Percentiles rank a stretch among this genome's conserved stretches.
Conservation (phyloP, 768 basidiomycete species). For the Suillus hirtellus region DNA sequence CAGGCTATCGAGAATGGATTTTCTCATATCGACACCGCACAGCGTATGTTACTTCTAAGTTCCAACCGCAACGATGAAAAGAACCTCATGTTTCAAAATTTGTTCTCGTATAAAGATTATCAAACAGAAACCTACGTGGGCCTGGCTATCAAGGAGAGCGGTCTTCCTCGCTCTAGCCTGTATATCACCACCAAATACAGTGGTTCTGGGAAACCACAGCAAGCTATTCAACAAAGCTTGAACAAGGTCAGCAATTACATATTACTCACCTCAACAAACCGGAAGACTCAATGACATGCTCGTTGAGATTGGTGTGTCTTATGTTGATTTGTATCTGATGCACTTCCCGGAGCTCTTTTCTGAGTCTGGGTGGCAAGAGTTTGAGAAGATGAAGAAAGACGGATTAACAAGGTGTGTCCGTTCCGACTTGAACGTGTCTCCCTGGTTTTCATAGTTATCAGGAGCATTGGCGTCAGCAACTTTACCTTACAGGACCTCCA, state of each 20-base stretch:
- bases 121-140: slow-evolving; percentile 38
- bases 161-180: slow-evolving; percentile 44
- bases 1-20: slow-evolving; percentile 63
- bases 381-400: slow-evolving; percentile 53
- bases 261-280: no score
- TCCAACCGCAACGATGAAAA: slow-evolving; percentile 1
- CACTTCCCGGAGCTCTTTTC: slow-evolving; percentile 43
- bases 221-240: slow-evolving; percentile 50
- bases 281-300: neutral
- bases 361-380: slow-evolving; percentile 49
- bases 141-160: slow-evolving; percentile 46
- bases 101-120: slow-evolving; percentile 21
- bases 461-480: slow-evolving; percentile 78
- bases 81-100: neutral
- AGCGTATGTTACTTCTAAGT: slow-evolving; percentile 35
- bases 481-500: slow-evolving; percentile 55
- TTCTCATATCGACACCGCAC: slow-evolving; percentile 64
- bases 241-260: slow-evolving; percentile 39
- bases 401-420: slow-evolving; percentile 32
- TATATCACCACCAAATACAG: slow-evolving; percentile 64
- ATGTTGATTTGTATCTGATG: slow-evolving; percentile 72
- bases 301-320: slow-evolving; percentile 55
- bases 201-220: slow-evolving; percentile 27
- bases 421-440: neutral
- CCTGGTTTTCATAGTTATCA: slow-evolving; percentile 23